Evolutionary conservation across 257 asterid genomes (phyloP).

Genomic region (Gentiana dahurica): DNA sequence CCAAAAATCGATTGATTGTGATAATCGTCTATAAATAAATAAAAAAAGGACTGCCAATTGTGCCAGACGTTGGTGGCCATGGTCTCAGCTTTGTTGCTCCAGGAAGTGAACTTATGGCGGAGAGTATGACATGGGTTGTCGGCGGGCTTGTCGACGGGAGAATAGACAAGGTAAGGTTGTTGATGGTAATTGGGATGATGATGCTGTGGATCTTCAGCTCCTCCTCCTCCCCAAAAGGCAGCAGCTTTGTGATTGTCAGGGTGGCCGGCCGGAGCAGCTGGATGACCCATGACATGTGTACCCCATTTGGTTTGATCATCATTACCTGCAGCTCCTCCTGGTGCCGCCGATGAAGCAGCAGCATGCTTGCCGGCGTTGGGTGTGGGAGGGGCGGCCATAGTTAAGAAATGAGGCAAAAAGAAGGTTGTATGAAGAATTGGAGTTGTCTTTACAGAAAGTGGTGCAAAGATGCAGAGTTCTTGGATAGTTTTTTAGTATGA

Average conservation of each 20-base stretch:
- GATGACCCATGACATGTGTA: conserved; percentile 65
- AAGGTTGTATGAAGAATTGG: too few species aligned
- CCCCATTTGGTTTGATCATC: conserved; percentile 55
- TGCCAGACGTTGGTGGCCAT: conserved; percentile 57
- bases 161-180: conserved; percentile 40
- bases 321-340: not conserved
- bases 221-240: conserved; percentile 33
- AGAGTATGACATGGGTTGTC: conserved; percentile 50
- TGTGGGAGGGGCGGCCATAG: too few species aligned
- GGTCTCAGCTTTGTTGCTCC: conserved; percentile 59
- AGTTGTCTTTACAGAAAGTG: too few species aligned
- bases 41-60: conserved; percentile 25
- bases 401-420: too few species aligned
- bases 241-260: conserved; percentile 72
- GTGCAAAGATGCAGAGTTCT: too few species aligned
- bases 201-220: conserved; percentile 30
- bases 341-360: not conserved
- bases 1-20: too few species aligned
- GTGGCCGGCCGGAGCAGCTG: conserved; percentile 52
- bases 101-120: conserved; percentile 42
- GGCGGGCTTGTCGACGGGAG: conserved; percentile 47
- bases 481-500: too few species aligned
- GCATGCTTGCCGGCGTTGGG: too few species aligned
- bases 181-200: conserved; percentile 13
- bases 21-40: not conserved